phyloP scores from a whole-genome alignment of 1,284 basidiomycete genomes.

The Puccinia horiana region DNA sequence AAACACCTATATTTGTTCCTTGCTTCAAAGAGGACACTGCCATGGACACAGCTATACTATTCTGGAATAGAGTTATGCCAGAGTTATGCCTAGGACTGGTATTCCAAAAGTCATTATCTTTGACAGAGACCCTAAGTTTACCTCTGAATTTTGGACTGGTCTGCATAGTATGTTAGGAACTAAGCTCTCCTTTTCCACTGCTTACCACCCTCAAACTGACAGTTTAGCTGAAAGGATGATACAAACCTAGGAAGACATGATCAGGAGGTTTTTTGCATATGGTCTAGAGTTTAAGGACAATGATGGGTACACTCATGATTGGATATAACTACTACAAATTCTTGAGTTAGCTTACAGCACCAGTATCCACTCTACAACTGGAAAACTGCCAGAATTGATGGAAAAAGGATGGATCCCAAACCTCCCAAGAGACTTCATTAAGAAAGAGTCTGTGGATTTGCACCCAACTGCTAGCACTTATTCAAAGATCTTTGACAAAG shows the following conservation, averaged over 20 bases:
- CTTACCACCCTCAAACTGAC: conserved; percentile 22
- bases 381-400: background rate
- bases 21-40: conserved; percentile 15
- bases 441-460: background rate
- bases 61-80: conserved; percentile 41
- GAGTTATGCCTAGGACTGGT: background rate
- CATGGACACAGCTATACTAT: conserved; percentile 10
- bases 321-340: background rate
- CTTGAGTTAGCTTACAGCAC: conserved; percentile 1
- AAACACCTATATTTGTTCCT: conserved; percentile 12
- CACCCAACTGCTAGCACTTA: background rate
- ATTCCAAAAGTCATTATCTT: conserved; percentile 14
- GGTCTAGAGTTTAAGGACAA: background rate
- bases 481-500: background rate
- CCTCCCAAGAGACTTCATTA: background rate
- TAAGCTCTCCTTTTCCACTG: conserved; percentile 15
- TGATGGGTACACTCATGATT: background rate
- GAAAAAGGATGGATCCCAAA: conserved; percentile 11
- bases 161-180: conserved; percentile 8
- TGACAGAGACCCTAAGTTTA: conserved; percentile 35
- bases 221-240: conserved; percentile 11
- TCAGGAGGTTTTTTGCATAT: conserved; percentile 15
- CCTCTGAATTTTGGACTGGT: too few species aligned
- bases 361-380: background rate
- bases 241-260: background rate